Evolutionary conservation across 2,329 filamentous ascomycete species (phyloP).

Genomic region (Chalara sp.): DNA sequence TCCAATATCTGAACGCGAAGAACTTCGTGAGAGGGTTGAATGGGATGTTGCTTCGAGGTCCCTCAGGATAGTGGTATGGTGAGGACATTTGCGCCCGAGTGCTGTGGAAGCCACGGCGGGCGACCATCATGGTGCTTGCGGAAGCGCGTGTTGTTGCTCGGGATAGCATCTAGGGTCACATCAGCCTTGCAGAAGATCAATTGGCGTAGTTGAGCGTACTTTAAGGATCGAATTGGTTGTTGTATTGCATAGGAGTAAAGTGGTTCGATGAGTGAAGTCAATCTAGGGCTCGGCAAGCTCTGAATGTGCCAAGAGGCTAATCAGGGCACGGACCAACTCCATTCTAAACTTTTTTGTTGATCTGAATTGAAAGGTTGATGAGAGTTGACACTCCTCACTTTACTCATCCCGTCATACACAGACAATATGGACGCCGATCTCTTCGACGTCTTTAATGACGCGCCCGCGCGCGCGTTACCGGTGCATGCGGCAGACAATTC

Average conservation of each 20-base stretch:
- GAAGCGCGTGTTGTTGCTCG: constrained; percentile 58
- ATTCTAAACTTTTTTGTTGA: no score
- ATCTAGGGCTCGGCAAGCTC: no score
- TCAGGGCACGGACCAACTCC: no score
- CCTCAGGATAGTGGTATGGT: constrained; percentile 98
- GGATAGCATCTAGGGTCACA: constrained; percentile 66
- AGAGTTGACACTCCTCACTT: no score
- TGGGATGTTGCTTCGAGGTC: constrained; percentile 87
- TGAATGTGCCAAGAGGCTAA: no score
- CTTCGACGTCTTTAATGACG: constrained; percentile 75
- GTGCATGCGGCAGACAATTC: neutral
- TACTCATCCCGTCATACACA: no score
- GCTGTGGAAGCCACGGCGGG: constrained; percentile 90
- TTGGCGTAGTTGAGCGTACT: constrained; percentile 25
- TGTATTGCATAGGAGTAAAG: constrained; percentile 6
- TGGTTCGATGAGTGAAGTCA: neutral
- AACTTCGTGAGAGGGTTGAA: constrained; percentile 91
- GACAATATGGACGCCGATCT: constrained; percentile 68
- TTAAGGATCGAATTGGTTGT: constrained; percentile 16
- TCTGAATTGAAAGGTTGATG: no score
- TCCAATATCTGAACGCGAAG: constrained; percentile 80
- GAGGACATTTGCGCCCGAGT: constrained; percentile 79
- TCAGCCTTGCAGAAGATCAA: constrained; percentile 29
- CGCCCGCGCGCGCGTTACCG: constrained; percentile 39
- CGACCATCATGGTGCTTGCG: constrained; percentile 58